Conservation (phyloP, 2,329 filamentous ascomycete species). For the Aurifilum marmelostoma region DNA sequence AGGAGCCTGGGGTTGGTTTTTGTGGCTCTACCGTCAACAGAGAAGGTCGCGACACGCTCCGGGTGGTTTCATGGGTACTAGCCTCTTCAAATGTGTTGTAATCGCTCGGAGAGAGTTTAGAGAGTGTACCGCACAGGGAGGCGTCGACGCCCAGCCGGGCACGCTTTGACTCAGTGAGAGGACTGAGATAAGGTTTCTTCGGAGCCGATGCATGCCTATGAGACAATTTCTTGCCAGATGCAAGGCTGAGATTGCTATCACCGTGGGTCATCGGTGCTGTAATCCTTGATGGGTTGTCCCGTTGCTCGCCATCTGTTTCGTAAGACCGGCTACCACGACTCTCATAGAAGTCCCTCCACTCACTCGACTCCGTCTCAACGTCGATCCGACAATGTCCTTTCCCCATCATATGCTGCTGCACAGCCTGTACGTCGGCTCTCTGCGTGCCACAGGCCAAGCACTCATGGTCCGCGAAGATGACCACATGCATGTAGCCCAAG, state of each 20-base stretch:
- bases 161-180: slow-evolving; percentile 5
- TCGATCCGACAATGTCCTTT: slow-evolving; percentile 50
- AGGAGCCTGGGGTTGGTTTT: background rate
- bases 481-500: slow-evolving; percentile 48
- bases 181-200: background rate
- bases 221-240: slow-evolving; percentile 41
- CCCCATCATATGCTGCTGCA: slow-evolving; percentile 51
- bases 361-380: slow-evolving; percentile 36
- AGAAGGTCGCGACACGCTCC: background rate
- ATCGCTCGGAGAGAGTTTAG: background rate
- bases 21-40: background rate
- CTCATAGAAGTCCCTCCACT: slow-evolving; percentile 44
- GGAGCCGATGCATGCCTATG: slow-evolving; percentile 32
- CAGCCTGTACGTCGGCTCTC: slow-evolving; percentile 43
- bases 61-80: background rate
- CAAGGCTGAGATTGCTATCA: slow-evolving; percentile 36
- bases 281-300: background rate
- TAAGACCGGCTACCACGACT: no score
- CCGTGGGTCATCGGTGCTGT: slow-evolving; percentile 10
- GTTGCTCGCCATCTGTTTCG: background rate
- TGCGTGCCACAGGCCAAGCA: slow-evolving; percentile 51
- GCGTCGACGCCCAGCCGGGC: background rate
- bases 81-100: background rate
- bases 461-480: slow-evolving; percentile 49
- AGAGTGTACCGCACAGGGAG: background rate